Evolutionary conservation across 257 asterid species (phyloP).

Genomic region (Lycium ferocissimum): DNA sequence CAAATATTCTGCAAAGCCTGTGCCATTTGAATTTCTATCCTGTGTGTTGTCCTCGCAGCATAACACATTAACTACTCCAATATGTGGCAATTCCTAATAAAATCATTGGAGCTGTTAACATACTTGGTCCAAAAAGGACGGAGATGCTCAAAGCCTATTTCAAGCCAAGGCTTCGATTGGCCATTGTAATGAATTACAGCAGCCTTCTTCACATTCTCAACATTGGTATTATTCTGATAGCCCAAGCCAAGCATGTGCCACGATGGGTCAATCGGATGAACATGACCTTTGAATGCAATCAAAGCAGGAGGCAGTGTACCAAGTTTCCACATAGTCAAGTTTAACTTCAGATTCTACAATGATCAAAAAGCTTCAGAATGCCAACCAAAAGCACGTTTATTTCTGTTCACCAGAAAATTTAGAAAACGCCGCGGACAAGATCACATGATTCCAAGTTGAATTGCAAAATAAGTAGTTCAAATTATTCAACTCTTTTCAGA

Average conservation of each 20-base stretch:
- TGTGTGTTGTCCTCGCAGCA: constrained; percentile 14
- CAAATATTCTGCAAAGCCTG: neutral
- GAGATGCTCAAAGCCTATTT: constrained; percentile 97
- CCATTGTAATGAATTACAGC: constrained; percentile 99
- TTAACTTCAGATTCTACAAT: constrained; percentile 92
- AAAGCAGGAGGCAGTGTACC: constrained; percentile 99
- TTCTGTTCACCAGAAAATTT: neutral
- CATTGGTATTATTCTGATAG: constrained; percentile 81
- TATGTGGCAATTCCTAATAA: constrained; percentile 85
- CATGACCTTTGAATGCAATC: constrained; percentile 88
- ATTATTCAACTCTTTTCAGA: neutral
- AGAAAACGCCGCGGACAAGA: neutral
- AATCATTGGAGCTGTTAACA: constrained; percentile 87
- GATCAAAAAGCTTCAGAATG: constrained; percentile 19
- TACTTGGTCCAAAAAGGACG: constrained; percentile 98
- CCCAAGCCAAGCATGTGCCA: constrained; percentile 99
- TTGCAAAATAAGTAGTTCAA: neutral
- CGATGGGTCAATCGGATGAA: constrained; percentile 83
- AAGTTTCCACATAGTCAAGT: constrained; percentile 94
- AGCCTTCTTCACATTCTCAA: constrained; percentile 79
- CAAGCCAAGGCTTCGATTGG: constrained; percentile 96
- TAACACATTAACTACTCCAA: constrained; percentile 60
- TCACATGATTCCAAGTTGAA: neutral
- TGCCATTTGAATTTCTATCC: constrained; percentile 30
- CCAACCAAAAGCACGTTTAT: neutral